Evolutionary conservation across 345 rosid species (phyloP), one percentile per base, ranked within the genome.

Genomic region (Populus nigra): DNA sequence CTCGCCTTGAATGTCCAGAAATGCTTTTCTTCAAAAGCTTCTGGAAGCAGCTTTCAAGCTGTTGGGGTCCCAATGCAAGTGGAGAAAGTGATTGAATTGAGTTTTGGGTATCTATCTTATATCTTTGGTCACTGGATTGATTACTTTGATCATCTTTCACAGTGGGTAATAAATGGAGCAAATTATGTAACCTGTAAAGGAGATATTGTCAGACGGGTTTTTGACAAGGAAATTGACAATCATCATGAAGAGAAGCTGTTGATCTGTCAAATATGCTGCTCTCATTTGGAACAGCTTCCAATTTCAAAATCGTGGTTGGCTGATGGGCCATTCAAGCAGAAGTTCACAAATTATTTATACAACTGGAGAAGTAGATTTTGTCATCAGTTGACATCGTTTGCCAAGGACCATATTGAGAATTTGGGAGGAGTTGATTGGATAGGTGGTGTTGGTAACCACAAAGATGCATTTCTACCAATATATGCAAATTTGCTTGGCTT

Each of bases 151-250:
- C 81, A 79, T 86, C 96, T 95, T 84, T 71, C 84, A 27, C 86
- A 68, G 70, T 92, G 91, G 93, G 91, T 90, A 39, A 82, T 77
- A 27, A 81, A 84, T 76, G 82, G 87, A 10, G 93, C 88, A 39
- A 88, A 78, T 81, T 83, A 81, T 78, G 86, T 74, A 49, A 84
- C 83, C 25, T 76, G 88, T 7, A 78, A 86, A 45, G 86, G 85
- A 70, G 96, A 95, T 85, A 83, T 93, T 45, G 94, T 95, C 80
- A 88, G 97, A 78, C 89, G 84, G 76, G 98, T 95, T 76, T 95
- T 95, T 49, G 99, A 95, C 90, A 95, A 90, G 87, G 99, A 95
- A 80, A 90, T 93, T 6, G 97, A 95, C 81, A 95, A 95, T 76
- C 98, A 92, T 77, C 97, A 93, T 8, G 96, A 95, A 84, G 99